Conservation (phyloP, 345 rosid genomes). For the Salix koriyanagi region DNA sequence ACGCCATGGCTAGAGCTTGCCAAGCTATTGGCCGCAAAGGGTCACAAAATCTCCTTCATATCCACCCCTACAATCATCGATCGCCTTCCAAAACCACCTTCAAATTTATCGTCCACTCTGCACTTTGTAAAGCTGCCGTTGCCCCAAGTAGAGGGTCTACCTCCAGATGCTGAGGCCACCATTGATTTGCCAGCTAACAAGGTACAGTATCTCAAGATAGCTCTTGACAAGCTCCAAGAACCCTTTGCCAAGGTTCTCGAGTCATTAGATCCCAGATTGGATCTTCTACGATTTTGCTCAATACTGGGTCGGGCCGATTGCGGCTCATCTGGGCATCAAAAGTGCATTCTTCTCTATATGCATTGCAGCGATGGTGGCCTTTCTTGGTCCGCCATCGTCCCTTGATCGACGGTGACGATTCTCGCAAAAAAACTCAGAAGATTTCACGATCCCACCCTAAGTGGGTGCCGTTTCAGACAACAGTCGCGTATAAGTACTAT, state of each 20-base stretch:
- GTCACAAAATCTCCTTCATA: constrained; percentile 11
- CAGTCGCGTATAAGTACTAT: background rate
- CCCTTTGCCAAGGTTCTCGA: background rate
- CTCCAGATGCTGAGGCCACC: constrained; percentile 13
- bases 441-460: constrained; percentile 7
- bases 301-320: background rate
- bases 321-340: background rate
- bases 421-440: background rate
- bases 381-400: background rate
- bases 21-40: constrained; percentile 6
- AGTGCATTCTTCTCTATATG: background rate
- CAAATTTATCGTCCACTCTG: background rate
- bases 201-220: constrained; percentile 7
- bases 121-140: constrained; percentile 1
- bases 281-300: constrained; percentile 8
- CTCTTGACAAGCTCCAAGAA: background rate
- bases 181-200: background rate
- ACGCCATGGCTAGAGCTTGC: constrained; percentile 7
- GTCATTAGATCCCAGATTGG: background rate
- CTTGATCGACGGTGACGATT: background rate
- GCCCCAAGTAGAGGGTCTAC: background rate
- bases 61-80: constrained; percentile 13
- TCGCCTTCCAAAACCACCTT: constrained; percentile 12
- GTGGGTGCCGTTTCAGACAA: constrained; percentile 5
- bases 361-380: background rate